Evolutionary conservation across 192 early-diverging fungal species (phyloP).

Genomic region (Backusella mclennaniae): DNA sequence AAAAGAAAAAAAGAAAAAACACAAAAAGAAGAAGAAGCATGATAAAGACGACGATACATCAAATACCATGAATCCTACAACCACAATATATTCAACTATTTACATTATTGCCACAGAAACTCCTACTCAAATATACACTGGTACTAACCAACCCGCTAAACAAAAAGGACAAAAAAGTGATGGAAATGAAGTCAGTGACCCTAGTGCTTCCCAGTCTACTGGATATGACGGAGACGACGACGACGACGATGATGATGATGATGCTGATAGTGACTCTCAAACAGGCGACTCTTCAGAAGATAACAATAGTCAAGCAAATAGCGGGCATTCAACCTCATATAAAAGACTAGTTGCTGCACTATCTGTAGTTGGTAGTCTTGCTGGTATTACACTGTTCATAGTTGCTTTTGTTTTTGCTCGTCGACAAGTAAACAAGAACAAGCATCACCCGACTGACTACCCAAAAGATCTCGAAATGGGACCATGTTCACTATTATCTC

Average conservation of each 20-base stretch:
- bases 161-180: not conserved
- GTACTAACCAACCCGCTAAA: not conserved
- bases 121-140: slow-evolving; percentile 1
- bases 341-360: not conserved
- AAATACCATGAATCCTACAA: not conserved
- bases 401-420: slow-evolving; percentile 1
- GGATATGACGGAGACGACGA: not conserved
- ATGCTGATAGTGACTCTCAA: not conserved
- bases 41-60: not conserved
- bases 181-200: not conserved
- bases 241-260: not conserved
- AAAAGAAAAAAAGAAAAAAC: not conserved
- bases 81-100: not conserved
- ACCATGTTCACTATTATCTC: not conserved
- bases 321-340: not conserved
- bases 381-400: not conserved
- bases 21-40: not conserved
- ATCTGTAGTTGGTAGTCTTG: slow-evolving; percentile 14
- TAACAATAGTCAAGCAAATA: not conserved
- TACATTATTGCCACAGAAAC: not conserved
- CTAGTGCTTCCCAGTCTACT: not conserved
- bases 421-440: not conserved
- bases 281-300: not conserved
- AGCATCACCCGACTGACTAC: not conserved
- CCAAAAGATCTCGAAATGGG: not conserved